Base-by-base conservation (phyloP, 2,329 filamentous ascomycete species). In the Pseudopithomyces chartarum region DNA sequence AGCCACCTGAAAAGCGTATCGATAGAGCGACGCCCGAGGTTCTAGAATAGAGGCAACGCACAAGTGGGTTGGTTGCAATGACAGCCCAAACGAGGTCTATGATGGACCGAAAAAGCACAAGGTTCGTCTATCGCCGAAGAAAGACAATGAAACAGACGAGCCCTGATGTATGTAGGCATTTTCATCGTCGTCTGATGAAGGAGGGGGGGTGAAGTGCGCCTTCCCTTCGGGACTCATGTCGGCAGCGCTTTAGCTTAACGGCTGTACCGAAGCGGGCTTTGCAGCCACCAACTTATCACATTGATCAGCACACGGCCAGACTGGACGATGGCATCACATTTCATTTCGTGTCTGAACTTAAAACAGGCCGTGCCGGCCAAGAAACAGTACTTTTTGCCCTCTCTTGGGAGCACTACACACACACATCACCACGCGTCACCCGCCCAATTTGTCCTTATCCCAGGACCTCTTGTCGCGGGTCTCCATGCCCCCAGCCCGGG, bases 1-100 rank as follows among this genome's bases (percentile, higher is more conserved):
- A 61, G 60, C 61, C 58, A 62, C 29, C 52, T 50, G 43, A 57
- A 55, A 54, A 23, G 52, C 59, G 59, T 64, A 64, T 63, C 60
- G 56, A 66, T 65, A 50, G 40, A 44, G 54, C 26, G 42, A 47
- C 46, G 49, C 39, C 49, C 45, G 51, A 20, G 42, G 15, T 22
- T 38, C 36, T 13, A 32, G 47, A 50, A 50, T 5, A 42, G 33
- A 39, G 34, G 6, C 47, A 38, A 49, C 23, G 44, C 32, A 33
- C 33, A 23, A 49, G 26, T 29, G 26, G 26, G 26, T 6, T n/a
- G 12, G 36, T 55, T 46, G 17, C 33, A 6, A 33, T n/a, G 34
- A 4, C n/a, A n/a, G 12, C 12, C 12, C 34, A 13, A 12, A 38
- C 3, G 10, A 29, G 19, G 29, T 15, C 8, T n/a, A 8, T 32